These are phyloP conservation scores for Themeda triandra DNA, from an alignment of 176 grass and related monocot species.

Conservation along the genomic window DNA sequence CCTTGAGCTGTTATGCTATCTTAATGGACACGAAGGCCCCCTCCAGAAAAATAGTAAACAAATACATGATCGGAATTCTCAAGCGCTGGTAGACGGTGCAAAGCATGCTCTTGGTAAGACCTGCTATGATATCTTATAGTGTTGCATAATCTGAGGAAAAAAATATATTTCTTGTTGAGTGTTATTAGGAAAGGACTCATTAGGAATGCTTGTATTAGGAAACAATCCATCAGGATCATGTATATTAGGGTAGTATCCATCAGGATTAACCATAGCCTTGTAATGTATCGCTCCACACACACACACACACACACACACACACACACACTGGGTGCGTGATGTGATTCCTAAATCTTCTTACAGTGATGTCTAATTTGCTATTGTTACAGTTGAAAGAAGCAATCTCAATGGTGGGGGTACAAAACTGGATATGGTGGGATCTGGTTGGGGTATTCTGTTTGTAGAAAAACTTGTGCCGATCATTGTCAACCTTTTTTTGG, in stretches of 20 bases:
- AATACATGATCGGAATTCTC: conserved; percentile 32
- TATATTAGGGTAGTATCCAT: too few relatives aligned
- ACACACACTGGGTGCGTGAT: too few relatives aligned
- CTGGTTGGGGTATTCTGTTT: conserved; percentile 75
- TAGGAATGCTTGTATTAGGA: too few relatives aligned
- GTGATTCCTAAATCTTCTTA: too few relatives aligned
- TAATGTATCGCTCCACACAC: too few relatives aligned
- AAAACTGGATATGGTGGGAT: conserved; percentile 38
- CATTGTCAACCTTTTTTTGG: conserved; percentile 79
- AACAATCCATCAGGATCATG: too few relatives aligned
- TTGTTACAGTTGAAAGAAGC: conserved; percentile 41
- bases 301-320: too few relatives aligned
- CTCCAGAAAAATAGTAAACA: conserved; percentile 49
- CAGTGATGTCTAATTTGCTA: conserved; percentile 32
- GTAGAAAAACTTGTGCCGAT: conserved; percentile 88
- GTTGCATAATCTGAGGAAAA: conserved; percentile 12
- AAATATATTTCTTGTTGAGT: conserved; percentile 17
- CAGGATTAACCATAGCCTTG: too few relatives aligned
- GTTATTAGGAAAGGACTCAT: too few relatives aligned
- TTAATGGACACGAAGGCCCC: conserved; percentile 60
- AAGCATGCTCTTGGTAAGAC: conserved; percentile 37
- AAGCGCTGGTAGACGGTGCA: conserved; percentile 26
- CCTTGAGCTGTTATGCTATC: conserved; percentile 80
- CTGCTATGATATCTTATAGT: conserved; percentile 14
- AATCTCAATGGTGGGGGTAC: conserved; percentile 35